Percentiles rank a stretch among this genome's conserved stretches.
Conservation (phyloP, 148 eudicot genomes). For the Oxyria digyna region DNA sequence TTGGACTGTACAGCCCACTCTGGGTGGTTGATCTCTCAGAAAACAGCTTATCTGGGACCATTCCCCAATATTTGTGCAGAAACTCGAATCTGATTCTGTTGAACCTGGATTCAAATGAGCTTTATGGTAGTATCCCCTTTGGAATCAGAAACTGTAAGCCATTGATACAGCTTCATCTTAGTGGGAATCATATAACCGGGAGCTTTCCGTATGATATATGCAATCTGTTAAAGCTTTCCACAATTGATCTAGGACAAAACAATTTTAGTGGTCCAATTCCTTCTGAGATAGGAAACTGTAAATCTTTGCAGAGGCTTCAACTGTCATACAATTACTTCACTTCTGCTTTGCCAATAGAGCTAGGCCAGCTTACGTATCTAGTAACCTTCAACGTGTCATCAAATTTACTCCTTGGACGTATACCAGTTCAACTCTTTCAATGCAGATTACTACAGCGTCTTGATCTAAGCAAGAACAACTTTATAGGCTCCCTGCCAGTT, state of each 20-base stretch:
- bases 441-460: conserved; percentile 56
- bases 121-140: conserved; percentile 24
- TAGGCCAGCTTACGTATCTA: conserved; percentile 21
- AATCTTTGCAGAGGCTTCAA: conserved; percentile 25
- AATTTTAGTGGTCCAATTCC: conserved; percentile 29
- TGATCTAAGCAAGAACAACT: conserved; percentile 62
- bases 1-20: conserved; percentile 21
- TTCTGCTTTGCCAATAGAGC: conserved; percentile 20
- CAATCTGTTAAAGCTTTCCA: conserved; percentile 25
- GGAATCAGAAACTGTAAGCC: conserved; percentile 21
- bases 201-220: conserved; percentile 28
- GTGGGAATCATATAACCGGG: conserved; percentile 22
- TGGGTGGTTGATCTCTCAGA: conserved; percentile 29
- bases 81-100: conserved; percentile 21
- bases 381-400: conserved; percentile 27
- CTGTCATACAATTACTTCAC: conserved; percentile 25
- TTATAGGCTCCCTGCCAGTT: conserved; percentile 45
- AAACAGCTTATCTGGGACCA: conserved; percentile 25
- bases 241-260: conserved; percentile 30
- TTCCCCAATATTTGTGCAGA: conserved; percentile 22
- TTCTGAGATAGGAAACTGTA: conserved; percentile 22
- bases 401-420: conserved; percentile 19
- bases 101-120: conserved; percentile 25
- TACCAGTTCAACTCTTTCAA: conserved; percentile 22
- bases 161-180: conserved; percentile 19